phyloP scores from a whole-genome alignment of 441 rosid species.

The Erodium texanum region DNA sequence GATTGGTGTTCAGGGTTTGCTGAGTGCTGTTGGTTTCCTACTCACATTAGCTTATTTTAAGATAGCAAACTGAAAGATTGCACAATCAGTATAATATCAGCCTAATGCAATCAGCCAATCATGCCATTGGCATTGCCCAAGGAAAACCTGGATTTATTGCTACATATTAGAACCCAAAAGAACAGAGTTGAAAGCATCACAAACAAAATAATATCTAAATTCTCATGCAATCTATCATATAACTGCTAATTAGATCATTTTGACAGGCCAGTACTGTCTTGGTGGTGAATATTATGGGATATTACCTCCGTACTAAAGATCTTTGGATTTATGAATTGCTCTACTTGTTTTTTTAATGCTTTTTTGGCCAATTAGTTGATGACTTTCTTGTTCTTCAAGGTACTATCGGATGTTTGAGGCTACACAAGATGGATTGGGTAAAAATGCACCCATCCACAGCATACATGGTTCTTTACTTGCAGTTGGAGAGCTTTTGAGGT shows the following conservation, averaged over 20 bases:
- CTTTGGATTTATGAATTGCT: neutral
- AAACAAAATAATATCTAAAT: no score
- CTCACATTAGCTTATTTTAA: no score
- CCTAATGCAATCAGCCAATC: no score
- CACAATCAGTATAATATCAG: no score
- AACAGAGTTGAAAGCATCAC: no score
- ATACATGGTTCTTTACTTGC: constrained; percentile 99
- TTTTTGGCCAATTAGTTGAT: neutral
- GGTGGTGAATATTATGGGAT: neutral
- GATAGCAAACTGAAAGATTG: no score
- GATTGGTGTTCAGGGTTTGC: no score
- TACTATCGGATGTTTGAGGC: constrained; percentile 99
- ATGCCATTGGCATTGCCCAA: no score
- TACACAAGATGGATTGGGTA: constrained; percentile 95
- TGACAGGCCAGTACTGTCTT: neutral
- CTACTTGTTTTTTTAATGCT: constrained; percentile 6
- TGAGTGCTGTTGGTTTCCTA: no score
- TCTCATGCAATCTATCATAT: neutral
- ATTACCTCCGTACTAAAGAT: neutral
- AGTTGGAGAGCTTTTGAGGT: constrained; percentile 98
- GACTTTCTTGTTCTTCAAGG: constrained; percentile 33
- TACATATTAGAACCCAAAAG: no score
- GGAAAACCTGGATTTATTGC: no score
- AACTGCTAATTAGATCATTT: neutral
- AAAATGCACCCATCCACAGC: constrained; percentile 94